Conservation (phyloP, 495 filamentous ascomycete genomes). For the Lasiosphaeriaceae sp. region DNA sequence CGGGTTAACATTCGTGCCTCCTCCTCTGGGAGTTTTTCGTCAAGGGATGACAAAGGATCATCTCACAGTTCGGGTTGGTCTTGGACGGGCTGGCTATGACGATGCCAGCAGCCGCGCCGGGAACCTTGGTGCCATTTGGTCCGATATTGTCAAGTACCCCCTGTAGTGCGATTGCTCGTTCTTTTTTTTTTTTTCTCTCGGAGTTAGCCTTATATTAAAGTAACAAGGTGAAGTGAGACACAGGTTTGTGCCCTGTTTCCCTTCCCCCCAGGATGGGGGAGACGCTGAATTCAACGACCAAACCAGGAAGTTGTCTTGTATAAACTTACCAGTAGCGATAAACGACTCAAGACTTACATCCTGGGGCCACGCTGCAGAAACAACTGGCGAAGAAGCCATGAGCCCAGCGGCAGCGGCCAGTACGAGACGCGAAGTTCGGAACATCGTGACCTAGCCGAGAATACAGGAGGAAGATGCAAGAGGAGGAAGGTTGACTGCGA, state of each 20-base stretch:
- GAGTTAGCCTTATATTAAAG: not conserved
- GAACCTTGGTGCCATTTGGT: conserved; percentile 41
- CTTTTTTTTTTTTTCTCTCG: too few species aligned
- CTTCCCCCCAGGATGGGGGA: too few species aligned
- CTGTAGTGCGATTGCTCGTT: conserved; percentile 47
- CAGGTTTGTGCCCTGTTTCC: too few species aligned
- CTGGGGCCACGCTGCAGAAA: conserved; percentile 10
- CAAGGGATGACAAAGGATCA: not conserved
- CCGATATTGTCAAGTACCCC: conserved; percentile 58
- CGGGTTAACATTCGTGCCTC: not conserved
- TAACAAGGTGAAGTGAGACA: not conserved
- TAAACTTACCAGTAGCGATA: conserved; percentile 35
- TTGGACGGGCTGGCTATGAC: conserved; percentile 60
- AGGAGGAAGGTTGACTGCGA: too few species aligned
- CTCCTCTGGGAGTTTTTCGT: not conserved
- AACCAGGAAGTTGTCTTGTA: not conserved
- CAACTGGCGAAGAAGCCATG: not conserved
- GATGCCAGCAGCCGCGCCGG: conserved; percentile 44
- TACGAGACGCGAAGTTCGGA: not conserved
- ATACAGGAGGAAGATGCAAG: not conserved
- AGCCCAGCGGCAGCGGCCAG: not conserved
- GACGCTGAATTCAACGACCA: too few species aligned
- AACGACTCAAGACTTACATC: conserved; percentile 41
- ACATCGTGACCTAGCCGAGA: not conserved
- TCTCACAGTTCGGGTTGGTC: conserved; percentile 50